Evolutionary conservation across 2,329 filamentous ascomycete species (phyloP).

Genomic region (Ceratocystis cubensis): DNA sequence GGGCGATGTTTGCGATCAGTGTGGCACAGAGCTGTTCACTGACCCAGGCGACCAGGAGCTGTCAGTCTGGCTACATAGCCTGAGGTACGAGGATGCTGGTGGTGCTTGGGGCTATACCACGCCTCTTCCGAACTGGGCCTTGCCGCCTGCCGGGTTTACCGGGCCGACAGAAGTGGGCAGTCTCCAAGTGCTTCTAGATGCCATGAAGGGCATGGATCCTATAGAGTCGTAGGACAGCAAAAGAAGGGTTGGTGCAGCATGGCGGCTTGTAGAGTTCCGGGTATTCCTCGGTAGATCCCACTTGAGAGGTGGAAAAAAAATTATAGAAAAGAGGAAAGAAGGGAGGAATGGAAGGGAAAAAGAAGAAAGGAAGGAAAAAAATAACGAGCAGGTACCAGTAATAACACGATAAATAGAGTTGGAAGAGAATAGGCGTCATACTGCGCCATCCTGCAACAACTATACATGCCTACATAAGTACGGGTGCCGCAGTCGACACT

Average conservation of each 20-base stretch:
- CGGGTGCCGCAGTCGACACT: neutral
- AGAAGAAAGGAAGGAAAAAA: neutral
- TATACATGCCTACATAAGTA: too few relatives aligned
- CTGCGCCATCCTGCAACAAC: neutral
- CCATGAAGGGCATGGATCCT: constrained; percentile 35
- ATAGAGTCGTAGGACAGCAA: constrained; percentile 8
- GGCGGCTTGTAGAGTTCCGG: neutral
- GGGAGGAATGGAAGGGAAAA: neutral
- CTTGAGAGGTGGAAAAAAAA: neutral
- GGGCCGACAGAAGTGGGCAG: constrained; percentile 58
- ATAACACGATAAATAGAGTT: neutral
- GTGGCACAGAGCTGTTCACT: constrained; percentile 79
- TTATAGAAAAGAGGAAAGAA: neutral
- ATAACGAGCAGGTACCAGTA: neutral
- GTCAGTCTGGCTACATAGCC: constrained; percentile 84
- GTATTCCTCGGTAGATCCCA: constrained; percentile 1
- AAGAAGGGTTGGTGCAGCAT: neutral
- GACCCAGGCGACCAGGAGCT: constrained; percentile 85
- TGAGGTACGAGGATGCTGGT: constrained; percentile 71
- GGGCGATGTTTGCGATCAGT: constrained; percentile 66
- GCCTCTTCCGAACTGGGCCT: constrained; percentile 70
- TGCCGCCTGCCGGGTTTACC: constrained; percentile 60
- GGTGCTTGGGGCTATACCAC: constrained; percentile 84
- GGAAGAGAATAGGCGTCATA: neutral
- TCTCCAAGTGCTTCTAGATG: constrained; percentile 46